These are phyloP conservation scores for Dryas octopetala DNA, from an alignment of 306 rosid genomes.

Conservation along the genomic window DNA sequence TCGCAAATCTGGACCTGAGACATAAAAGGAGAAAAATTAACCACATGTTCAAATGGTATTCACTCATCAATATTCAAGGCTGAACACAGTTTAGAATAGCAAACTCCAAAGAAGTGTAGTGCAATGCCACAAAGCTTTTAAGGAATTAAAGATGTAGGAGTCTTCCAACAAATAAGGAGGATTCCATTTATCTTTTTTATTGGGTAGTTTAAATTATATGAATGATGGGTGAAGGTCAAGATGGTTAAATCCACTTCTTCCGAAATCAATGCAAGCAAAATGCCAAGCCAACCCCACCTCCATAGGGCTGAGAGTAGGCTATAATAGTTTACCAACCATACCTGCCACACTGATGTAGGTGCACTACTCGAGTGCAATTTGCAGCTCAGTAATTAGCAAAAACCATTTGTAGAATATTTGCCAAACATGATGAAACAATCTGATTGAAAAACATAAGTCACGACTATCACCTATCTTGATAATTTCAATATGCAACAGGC, in stretches of 20 bases:
- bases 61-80: neutral
- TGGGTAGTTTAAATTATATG: neutral
- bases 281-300: neutral
- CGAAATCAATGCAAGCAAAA: no score
- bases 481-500: neutral
- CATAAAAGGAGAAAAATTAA: neutral
- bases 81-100: neutral
- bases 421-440: neutral
- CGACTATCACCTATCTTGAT: neutral
- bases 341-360: slow-evolving; percentile 6
- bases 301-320: neutral
- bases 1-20: slow-evolving; percentile 53
- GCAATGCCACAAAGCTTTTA: neutral
- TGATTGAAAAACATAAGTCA: neutral
- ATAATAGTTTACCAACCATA: neutral
- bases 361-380: neutral
- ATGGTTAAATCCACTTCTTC: no score
- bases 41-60: neutral
- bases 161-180: neutral
- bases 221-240: neutral
- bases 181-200: neutral
- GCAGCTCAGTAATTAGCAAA: neutral
- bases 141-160: neutral
- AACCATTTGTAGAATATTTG: neutral
- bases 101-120: slow-evolving; percentile 5